A percentile compares a stretch with the other conserved stretches of the same genome.
phyloP scores from a whole-genome alignment of 2,329 filamentous ascomycete genomes.

The Xylariaceae sp. region DNA sequence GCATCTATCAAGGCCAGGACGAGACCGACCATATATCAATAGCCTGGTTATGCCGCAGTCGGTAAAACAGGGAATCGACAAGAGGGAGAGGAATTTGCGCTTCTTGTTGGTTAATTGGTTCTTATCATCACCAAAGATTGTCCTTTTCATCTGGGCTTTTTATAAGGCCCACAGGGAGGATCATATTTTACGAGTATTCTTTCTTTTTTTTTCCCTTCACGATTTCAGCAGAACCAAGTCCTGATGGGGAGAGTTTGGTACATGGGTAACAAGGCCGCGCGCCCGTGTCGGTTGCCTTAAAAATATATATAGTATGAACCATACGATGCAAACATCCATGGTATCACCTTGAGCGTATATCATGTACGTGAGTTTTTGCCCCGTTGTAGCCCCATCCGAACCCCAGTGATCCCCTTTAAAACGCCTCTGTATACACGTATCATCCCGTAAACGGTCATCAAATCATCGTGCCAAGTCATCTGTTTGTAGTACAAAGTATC shows the following conservation, averaged over 20 bases:
- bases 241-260: neutral
- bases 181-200: neutral
- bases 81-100: no score
- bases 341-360: neutral
- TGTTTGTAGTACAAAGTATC: neutral
- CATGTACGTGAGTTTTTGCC: conserved; percentile 1
- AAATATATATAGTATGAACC: neutral
- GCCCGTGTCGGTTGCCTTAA: neutral
- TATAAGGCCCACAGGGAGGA: no score
- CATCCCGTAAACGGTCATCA: conserved; percentile 11
- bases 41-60: no score
- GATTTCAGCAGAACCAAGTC: neutral
- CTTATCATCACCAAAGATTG: no score
- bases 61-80: no score
- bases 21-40: no score
- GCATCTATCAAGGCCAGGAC: no score
- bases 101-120: no score
- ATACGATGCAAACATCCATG: neutral
- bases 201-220: neutral
- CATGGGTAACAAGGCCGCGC: neutral
- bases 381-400: conserved; percentile 5
- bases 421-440: conserved; percentile 12
- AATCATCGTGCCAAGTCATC: conserved; percentile 9
- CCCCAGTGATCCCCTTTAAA: conserved; percentile 7
- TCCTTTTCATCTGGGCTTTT: no score